Evolutionary conservation across 805 yeast genomes (phyloP).

Genomic region (Lachancea fermentati): DNA sequence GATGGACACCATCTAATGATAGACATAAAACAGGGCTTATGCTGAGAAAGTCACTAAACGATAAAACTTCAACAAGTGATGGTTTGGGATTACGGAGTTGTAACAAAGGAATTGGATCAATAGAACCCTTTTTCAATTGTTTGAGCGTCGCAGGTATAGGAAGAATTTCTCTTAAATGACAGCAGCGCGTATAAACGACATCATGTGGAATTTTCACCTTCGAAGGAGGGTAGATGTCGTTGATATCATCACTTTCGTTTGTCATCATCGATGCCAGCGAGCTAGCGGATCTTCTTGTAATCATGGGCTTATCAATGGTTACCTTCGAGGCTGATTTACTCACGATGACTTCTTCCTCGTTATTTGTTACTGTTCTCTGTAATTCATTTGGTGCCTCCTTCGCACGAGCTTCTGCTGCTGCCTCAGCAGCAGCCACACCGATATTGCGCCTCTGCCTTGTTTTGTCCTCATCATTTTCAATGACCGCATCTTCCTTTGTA

Average conservation of each 20-base stretch:
- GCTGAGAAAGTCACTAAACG: conserved; percentile 82
- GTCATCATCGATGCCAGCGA: conserved; percentile 23
- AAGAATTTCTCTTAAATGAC: conserved; percentile 84
- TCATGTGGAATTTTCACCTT: conserved; percentile 45
- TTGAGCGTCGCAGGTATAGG: conserved; percentile 88
- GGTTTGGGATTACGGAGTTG: conserved; percentile 84
- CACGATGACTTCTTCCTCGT: conserved; percentile 37
- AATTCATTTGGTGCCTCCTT: conserved; percentile 31
- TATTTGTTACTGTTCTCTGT: conserved; percentile 26
- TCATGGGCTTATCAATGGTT: conserved; percentile 41
- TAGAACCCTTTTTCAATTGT: conserved; percentile 67
- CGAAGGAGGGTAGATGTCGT: conserved; percentile 29
- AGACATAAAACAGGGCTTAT: conserved; percentile 78
- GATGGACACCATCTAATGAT: conserved; percentile 70
- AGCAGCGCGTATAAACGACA: conserved; percentile 81
- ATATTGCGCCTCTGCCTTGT: conserved; percentile 25
- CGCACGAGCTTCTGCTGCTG: conserved; percentile 36
- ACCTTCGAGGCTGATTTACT: conserved; percentile 31
- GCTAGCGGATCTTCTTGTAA: conserved; percentile 30
- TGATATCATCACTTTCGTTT: conserved; percentile 14
- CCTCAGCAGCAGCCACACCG: conserved; percentile 34
- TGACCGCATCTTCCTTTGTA: conserved; percentile 14
- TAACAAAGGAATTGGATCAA: conserved; percentile 73
- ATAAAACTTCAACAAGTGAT: conserved; percentile 76
- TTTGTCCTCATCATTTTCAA: conserved; percentile 19